Evolutionary conservation across 192 early-diverging fungal species (phyloP).

Genomic region (Kickxella alabastrina): DNA sequence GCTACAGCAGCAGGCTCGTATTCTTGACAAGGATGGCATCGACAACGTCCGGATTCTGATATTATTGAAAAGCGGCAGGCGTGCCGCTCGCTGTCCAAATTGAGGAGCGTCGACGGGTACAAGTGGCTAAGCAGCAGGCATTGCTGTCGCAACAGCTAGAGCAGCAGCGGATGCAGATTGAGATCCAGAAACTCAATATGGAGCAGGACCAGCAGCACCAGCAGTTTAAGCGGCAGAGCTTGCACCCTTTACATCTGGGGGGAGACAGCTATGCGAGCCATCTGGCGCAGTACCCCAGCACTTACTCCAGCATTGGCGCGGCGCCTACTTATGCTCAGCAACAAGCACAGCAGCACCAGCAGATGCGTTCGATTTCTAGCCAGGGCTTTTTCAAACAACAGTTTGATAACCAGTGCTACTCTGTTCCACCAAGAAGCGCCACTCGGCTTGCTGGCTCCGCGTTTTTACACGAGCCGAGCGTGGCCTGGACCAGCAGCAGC

Average conservation of each 20-base stretch:
- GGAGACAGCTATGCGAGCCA: conserved; percentile 18
- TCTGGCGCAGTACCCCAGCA: conserved; percentile 10
- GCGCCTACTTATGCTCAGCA: conserved; percentile 1
- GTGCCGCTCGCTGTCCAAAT: conserved; percentile 38
- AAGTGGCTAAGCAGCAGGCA: conserved; percentile 45
- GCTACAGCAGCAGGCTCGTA: conserved; percentile 17
- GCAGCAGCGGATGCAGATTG: conserved; percentile 30
- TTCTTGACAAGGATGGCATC: conserved; percentile 30
- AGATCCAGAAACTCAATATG: conserved; percentile 15
- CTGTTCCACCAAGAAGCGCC: not conserved
- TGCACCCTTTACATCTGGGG: conserved; percentile 19
- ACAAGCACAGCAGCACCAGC: not conserved
- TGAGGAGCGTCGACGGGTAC: conserved; percentile 36
- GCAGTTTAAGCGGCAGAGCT: conserved; percentile 43
- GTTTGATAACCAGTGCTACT: not conserved
- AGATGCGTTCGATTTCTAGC: not conserved
- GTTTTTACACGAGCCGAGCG: not conserved
- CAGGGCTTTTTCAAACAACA: not conserved
- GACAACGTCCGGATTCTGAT: conserved; percentile 41
- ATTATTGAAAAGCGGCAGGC: conserved; percentile 42
- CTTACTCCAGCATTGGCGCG: not conserved
- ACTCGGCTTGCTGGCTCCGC: not conserved
- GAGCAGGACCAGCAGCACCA: conserved; percentile 44
- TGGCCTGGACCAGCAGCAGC: too few relatives aligned
- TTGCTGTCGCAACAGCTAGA: conserved; percentile 39